Conservation (phyloP, 2,329 filamentous ascomycete species). For the Colletotrichum phormii region DNA sequence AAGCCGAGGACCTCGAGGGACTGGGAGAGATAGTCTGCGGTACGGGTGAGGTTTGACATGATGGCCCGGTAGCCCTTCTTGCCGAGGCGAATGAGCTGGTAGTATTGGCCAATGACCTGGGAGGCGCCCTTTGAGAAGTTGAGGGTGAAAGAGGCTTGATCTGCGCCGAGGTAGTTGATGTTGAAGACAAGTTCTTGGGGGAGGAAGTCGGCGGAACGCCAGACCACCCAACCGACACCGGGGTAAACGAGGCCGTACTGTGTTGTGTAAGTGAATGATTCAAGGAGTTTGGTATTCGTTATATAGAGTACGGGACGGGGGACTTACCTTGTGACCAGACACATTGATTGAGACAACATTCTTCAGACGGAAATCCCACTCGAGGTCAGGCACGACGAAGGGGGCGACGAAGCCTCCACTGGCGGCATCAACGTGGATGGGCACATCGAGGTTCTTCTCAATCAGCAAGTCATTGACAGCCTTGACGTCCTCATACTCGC, state of each 20-base stretch:
- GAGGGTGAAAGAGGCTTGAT: conserved; percentile 94
- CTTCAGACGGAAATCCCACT: conserved; percentile 92
- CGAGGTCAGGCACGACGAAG: conserved; percentile 84
- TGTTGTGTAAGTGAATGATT: background rate
- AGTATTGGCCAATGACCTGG: conserved; percentile 97
- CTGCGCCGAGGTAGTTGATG: conserved; percentile 97
- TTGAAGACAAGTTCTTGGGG: conserved; percentile 97
- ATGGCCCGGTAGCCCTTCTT: conserved; percentile 93
- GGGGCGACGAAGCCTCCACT: conserved; percentile 93
- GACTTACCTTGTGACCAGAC: conserved; percentile 91
- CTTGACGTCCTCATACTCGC: conserved; percentile 95
- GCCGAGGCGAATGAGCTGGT: conserved; percentile 94
- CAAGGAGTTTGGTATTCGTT: background rate
- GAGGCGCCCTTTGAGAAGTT: conserved; percentile 98
- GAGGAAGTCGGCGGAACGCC: conserved; percentile 84
- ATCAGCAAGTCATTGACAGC: conserved; percentile 88
- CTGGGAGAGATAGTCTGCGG: conserved; percentile 85
- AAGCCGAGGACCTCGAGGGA: conserved; percentile 82
- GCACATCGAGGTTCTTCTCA: conserved; percentile 79
- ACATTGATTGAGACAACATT: conserved; percentile 95
- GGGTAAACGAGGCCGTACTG: conserved; percentile 79
- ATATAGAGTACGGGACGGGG: conserved; percentile 51
- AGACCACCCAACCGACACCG: conserved; percentile 93
- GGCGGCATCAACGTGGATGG: conserved; percentile 94
- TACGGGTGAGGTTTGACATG: conserved; percentile 93